Evolutionary conservation across 2,329 filamentous ascomycete species (phyloP), one percentile per base, ranked within the genome.

Genomic region (Sclerotinia nivalis): DNA sequence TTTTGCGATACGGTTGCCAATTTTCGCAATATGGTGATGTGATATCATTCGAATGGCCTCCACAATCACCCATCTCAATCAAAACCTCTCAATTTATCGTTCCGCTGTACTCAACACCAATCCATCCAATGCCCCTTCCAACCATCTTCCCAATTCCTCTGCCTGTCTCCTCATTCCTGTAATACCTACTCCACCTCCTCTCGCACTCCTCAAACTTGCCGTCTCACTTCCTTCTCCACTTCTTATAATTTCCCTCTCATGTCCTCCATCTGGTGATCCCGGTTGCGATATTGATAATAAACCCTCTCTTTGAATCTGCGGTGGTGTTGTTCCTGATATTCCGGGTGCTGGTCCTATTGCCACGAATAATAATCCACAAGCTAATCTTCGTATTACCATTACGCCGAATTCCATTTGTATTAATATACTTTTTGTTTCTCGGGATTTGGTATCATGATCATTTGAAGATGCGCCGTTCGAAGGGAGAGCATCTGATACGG

Each of bases 361-460:
- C 60, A 89, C 85, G 72, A 90, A 88, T 50, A 90, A 80, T 59
- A 90, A 82, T 25, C 87, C 87, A 77, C 87, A 89, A 54, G 81
- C 82, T 45, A 90, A 80, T 2, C 82, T 81, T 15, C 87, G 82
- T 69, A 90, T 86, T 28, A 89, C 84, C 43, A 89, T 84, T 45
- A 85, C 84, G 64, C 83, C 86, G 43, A 83, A 82, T 59, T 80
- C 79, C 62, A 90, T 84, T 79, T 90, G 86, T 45, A 89, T 75
- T 18, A 75, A 72, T 49, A 79, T 76, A 12, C 71, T 73, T 64
- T 69, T 73, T 1, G 76, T 66, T 47, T 75, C 74, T n/a, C 74
- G 50, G 2, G 69, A 34, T 72, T 72, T 31, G 6, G n/a, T n/a
- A 66, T 62, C 20, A 62, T 72, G 20, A 50, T 61, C 22, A 71